phyloP scores from a whole-genome alignment of 176 grass and related monocot species.

The Triticum turgidum region DNA sequence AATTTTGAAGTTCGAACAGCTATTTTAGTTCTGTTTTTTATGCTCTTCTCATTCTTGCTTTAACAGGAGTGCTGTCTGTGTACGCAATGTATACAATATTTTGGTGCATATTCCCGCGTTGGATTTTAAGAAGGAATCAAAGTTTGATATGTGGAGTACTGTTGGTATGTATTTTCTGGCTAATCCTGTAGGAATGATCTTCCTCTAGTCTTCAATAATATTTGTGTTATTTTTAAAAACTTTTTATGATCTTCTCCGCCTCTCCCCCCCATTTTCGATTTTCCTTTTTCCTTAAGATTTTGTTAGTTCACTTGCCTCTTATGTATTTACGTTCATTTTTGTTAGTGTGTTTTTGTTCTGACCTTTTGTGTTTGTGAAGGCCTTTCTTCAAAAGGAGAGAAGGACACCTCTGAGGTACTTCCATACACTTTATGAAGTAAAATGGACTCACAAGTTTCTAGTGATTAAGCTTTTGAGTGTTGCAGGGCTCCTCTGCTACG shows the following conservation, averaged over 20 bases:
- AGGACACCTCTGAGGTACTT: conserved; percentile 58
- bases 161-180: conserved; percentile 47
- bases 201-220: not conserved
- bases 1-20: not conserved
- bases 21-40: conserved; percentile 29
- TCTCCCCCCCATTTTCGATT: not conserved
- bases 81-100: conserved; percentile 60
- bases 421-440: conserved; percentile 28
- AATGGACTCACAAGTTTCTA: conserved; percentile 15
- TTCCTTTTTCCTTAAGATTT: not conserved
- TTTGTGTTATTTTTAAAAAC: not conserved
- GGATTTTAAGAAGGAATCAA: conserved; percentile 59
- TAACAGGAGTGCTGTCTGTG: conserved; percentile 48
- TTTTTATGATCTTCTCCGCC: not conserved
- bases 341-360: not conserved
- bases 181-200: not conserved
- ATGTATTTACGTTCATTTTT: not conserved
- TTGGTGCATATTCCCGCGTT: conserved; percentile 57
- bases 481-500: conserved; percentile 49
- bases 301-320: not conserved
- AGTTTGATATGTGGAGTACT: conserved; percentile 71
- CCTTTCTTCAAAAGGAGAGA: conserved; percentile 64
- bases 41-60: conserved; percentile 24
- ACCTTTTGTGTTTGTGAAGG: conserved; percentile 48
- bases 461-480: conserved; percentile 17